Base-by-base conservation (phyloP, 257 asterid species). In the Rehmannia glutinosa region DNA sequence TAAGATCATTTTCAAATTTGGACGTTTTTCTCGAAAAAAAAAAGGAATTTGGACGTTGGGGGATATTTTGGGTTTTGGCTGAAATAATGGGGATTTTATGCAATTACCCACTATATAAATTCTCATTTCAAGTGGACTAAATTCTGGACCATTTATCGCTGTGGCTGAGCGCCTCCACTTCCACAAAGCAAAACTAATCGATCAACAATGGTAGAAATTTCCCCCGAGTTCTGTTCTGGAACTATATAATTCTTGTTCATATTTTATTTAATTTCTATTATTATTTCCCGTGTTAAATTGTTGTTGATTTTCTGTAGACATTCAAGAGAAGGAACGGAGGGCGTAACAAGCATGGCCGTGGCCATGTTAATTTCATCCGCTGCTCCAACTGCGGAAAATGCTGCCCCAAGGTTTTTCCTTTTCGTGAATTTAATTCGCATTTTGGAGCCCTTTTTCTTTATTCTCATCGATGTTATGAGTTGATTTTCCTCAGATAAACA, bases 311-410 rank as follows among this genome's bases (percentile, higher is more conserved):
- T 52, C 3, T 36, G 17, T 28, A 65, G 73, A 73, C 93, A 8
- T 86, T 86, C 71, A 86, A 81, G 84, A 61, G 90, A 49, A 81
- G 90, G 73, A 86, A 83, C 36, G 90, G 90, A 25, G 92, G 92
- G 1, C 90, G 92, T 66, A 85, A 85, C 87, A 82, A 85, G 75
- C 92, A 85, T 66, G 92, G 92, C 59, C 91, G 88, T 42, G 92
- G 89, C 52, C 92, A 86, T 54, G 77, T 72, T 71, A 83, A 83
- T 33, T 82, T 82, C 77, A 78, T 80, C 55, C 88, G 91, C 73
- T 85, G 91, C 83, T 82, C 88, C 68, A 85, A 85, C 71, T 82
- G 91, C 33, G 91, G 91, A 35, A 85, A 86, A 35, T 83, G 89
- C 75, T 86, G 92, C 55, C 92, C 92, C 27, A 86, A 86, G 92